Evolutionary conservation across 192 early-diverging fungal genomes (phyloP).

Genomic region (Pilaira anomala): DNA sequence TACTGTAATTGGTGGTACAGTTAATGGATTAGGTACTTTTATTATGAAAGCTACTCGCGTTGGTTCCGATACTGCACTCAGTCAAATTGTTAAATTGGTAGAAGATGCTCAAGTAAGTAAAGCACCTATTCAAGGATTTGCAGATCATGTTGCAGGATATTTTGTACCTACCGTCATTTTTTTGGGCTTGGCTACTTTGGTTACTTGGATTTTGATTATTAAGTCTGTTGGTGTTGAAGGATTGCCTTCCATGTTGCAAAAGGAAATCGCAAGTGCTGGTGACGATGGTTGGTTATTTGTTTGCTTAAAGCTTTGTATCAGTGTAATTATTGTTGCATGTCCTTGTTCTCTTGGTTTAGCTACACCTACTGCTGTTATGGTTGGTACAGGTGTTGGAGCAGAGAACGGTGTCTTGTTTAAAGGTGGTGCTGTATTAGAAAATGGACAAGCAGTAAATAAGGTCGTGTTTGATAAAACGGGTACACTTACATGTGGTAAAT

Average conservation of each 20-base stretch:
- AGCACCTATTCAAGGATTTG: slow-evolving; percentile 93
- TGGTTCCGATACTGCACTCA: slow-evolving; percentile 85
- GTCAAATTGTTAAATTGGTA: slow-evolving; percentile 91
- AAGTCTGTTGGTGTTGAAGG: slow-evolving; percentile 29
- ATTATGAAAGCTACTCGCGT: slow-evolving; percentile 82
- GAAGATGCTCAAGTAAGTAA: slow-evolving; percentile 91
- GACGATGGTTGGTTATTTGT: slow-evolving; percentile 70
- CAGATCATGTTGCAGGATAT: slow-evolving; percentile 82
- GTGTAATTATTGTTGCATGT: slow-evolving; percentile 95
- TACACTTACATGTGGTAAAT: slow-evolving; percentile 79
- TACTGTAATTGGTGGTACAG: slow-evolving; percentile 88
- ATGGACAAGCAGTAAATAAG: slow-evolving; percentile 74
- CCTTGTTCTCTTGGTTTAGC: slow-evolving; percentile 96
- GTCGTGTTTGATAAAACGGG: slow-evolving; percentile 99
- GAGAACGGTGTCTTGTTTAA: slow-evolving; percentile 96
- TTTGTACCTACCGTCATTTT: slow-evolving; percentile 89
- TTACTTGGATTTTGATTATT: slow-evolving; percentile 64
- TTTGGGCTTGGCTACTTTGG: slow-evolving; percentile 69
- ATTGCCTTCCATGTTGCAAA: slow-evolving; percentile 26
- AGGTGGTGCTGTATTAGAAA: slow-evolving; percentile 83
- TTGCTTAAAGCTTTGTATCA: slow-evolving; percentile 86
- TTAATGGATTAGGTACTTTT: slow-evolving; percentile 87
- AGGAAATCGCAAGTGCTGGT: slow-evolving; percentile 46
- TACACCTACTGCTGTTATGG: slow-evolving; percentile 98
- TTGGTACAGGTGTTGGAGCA: slow-evolving; percentile 95